Base-by-base conservation (phyloP, 73 alveolate genomes). In the Tetrahymena borealis region DNA sequence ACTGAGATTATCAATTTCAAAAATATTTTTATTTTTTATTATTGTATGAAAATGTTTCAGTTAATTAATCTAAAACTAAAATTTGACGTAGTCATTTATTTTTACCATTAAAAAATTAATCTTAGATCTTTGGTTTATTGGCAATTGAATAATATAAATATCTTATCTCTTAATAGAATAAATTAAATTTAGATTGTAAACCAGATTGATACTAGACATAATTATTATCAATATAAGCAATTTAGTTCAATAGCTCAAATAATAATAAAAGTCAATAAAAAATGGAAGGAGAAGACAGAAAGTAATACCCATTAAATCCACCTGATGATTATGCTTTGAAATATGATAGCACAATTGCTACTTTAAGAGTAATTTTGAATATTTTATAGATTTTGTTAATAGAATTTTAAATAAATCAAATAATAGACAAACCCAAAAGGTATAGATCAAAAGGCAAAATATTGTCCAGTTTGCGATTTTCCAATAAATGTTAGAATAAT, bases 201-300 rank as follows among this genome's bases (percentile, higher is more conserved):
- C 85, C 28, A 60, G 85, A 60, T 60, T 60, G 11, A 60, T 24
- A 60, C 85, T 60, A 60, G n/a, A n/a, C n/a, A n/a, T n/a, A n/a
- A n/a, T n/a, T n/a, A n/a, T n/a, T n/a, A n/a, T n/a, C n/a, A n/a
- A n/a, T n/a, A n/a, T n/a, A n/a, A n/a, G n/a, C n/a, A n/a, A n/a
- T n/a, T n/a, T n/a, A n/a, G n/a, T n/a, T 60, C 20, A 7, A 10
- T 24, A 0, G 28, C 11, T 20, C 20, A 60, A 60, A 5, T 20
- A 60, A 60, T n/a, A 10, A 3, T 13, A 60, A 16, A 0, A 60
- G 2, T n/a, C n/a, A 4, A 60, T 60, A 24, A 10, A 60, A 3
- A 60, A 60, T 60, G 85, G 85, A 60, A 60, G 85, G 85, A 60
- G 85, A 60, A 60, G 85, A 60, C 28, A 60, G 85, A 60, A 60